Evolutionary conservation across 129 eudicot species (phyloP), one percentile per base, ranked within the genome.

Genomic region (Kitagawia praeruptora): DNA sequence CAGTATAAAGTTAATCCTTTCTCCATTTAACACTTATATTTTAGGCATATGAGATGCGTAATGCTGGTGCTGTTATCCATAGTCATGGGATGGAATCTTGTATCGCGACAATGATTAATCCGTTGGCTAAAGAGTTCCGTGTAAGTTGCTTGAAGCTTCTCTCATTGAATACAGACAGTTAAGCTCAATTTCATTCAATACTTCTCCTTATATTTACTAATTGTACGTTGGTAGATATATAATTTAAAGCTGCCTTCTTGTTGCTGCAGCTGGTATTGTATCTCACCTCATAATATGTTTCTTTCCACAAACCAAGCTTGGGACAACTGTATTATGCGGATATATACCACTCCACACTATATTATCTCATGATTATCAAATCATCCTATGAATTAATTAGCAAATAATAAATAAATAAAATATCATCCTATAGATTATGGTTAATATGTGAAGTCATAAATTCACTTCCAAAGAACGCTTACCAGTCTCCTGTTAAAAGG

Each of bases 1-100:
- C 5, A 19, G 2, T 37, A 46, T 41, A 41, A 58, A 75, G 27
- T 40, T 81, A 2, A 25, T 25, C 34, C 38, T 45, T 76, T 71
- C 38, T n/a, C 14, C 4, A 6, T 48, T 53, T 69, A 41, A 1
- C 58, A 3, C 75, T 34, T 73, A 75, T 45, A 85, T 51, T 23
- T 63, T 89, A 96, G 99, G 98, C 98, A 80, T 96, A 90, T 83
- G 76, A 89, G 31, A 90, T 86, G 96, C 98, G 99, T 63, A 90
- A 92, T 88, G 99, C 98, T 82, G 99, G 99, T 81, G 96, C 99
- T 28, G 95, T 90, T 31, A 96, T 96, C 89, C 99, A 96, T 85
- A 96, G 99, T 83, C 99, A 96, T 80, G 99, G 99, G 41, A 90
- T 96, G 93, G 99, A 96, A 85, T 92, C 97, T 54, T 96, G 99